These are phyloP conservation scores for Candida adriatica DNA, from an alignment of 805 yeast species.

Conservation along the genomic window DNA sequence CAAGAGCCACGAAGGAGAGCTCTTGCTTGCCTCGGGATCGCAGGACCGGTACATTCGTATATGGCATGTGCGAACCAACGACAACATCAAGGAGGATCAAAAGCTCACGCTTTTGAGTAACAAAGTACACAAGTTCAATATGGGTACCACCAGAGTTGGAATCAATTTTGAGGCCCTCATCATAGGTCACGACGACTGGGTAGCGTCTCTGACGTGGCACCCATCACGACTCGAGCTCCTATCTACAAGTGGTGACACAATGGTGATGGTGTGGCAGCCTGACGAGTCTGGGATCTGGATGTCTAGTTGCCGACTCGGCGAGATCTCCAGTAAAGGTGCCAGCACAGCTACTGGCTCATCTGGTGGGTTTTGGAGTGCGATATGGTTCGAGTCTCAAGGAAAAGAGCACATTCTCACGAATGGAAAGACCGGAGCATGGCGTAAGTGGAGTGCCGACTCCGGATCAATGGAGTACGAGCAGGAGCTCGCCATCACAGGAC, in stretches of 20 bases:
- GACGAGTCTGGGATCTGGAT: constrained; percentile 91
- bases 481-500: constrained; percentile 63
- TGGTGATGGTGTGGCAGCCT: constrained; percentile 91
- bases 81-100: constrained; percentile 42
- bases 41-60: constrained; percentile 89
- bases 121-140: constrained; percentile 58
- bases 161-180: constrained; percentile 86
- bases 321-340: constrained; percentile 91
- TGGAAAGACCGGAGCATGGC: constrained; percentile 91
- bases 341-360: constrained; percentile 96
- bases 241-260: constrained; percentile 89
- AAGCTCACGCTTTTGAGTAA: constrained; percentile 56
- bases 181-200: constrained; percentile 99
- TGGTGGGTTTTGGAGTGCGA: constrained; percentile 61
- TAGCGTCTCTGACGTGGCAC: constrained; percentile 80
- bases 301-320: constrained; percentile 76
- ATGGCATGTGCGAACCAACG: constrained; percentile 69
- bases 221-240: constrained; percentile 47
- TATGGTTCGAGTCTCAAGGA: constrained; percentile 53
- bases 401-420: constrained; percentile 61
- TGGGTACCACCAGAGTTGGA: constrained; percentile 37
- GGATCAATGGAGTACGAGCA: constrained; percentile 33
- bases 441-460: constrained; percentile 53
- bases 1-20: constrained; percentile 42
- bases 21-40: constrained; percentile 78